Base-by-base conservation (phyloP, 2,329 filamentous ascomycete genomes). In the Ophiostoma sp. region DNA sequence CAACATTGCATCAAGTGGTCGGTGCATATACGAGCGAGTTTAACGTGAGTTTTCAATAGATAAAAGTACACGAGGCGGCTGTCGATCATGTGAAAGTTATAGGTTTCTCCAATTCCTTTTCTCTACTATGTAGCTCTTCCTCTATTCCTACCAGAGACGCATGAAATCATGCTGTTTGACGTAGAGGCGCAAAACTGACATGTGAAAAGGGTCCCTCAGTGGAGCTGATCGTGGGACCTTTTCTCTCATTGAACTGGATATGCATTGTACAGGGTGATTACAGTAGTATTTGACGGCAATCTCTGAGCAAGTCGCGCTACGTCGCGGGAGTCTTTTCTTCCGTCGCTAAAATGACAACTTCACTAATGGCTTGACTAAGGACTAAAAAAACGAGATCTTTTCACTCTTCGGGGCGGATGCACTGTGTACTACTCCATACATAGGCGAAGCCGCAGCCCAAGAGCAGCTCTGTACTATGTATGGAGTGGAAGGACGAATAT, bases 151-250 rank as follows among this genome's bases (percentile, higher is more conserved):
- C 10, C 39, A 57, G 15, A 48, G 44, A n/a, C 52, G 52, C 52
- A 57, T 57, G 52, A 57, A 57, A 57, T 57, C 52, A 57, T 57
- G 52, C 52, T 57, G n/a, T 57, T 48, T 15, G 10, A 57, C 8
- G 52, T 57, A 10, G 10, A 27, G 52, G n/a, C 17, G 27, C 11
- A 20, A 23, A 36, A 5, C 31, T 70, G 69, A 70, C 69, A 70
- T 70, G 69, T 70, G 69, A 70, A 70, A 67, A 39, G 64, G 69
- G 69, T 62, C 65, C 65, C 17, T 33, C 52, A 57, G 52, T 57
- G 52, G 52, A 57, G 27, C 52, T 13, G 52, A 57, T 27, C 52
- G 52, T 57, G 52, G 44, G 23, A 57, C 52, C 23, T 57, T 27
- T 57, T 48, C 6, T n/a, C 36, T 39, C 36, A 48, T 31, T 65